Evolutionary conservation across 2,329 filamentous ascomycete genomes (phyloP).

Genomic region (Microsporum canis): DNA sequence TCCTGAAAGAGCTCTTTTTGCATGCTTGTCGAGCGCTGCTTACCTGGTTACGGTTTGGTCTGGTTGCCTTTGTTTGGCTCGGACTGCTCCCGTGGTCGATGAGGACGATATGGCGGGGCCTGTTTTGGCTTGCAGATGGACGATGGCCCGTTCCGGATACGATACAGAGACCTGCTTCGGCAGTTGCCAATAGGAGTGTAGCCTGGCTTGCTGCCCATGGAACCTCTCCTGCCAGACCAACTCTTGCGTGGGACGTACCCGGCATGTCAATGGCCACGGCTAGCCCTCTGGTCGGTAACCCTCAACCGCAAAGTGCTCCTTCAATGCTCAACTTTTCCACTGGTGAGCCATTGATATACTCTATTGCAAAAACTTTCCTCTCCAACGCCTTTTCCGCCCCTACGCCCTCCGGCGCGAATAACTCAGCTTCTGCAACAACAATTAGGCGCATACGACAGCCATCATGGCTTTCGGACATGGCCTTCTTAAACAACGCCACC

Average conservation of each 20-base stretch:
- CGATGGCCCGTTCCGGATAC: constrained; percentile 41
- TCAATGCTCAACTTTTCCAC: constrained; percentile 33
- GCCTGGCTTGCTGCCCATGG: constrained; percentile 20
- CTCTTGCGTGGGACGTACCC: constrained; percentile 18
- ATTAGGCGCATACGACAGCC: constrained; percentile 31
- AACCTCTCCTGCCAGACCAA: constrained; percentile 17
- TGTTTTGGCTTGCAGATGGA: constrained; percentile 89
- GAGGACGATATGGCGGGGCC: constrained; percentile 78
- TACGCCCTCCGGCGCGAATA: constrained; percentile 22
- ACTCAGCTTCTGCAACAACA: constrained; percentile 15
- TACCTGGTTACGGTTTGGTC: constrained; percentile 63
- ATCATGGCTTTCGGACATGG: constrained; percentile 48
- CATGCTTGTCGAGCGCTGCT: constrained; percentile 61
- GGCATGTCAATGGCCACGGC: constrained; percentile 17
- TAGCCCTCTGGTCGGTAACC: constrained; percentile 19
- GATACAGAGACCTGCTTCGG: constrained; percentile 14
- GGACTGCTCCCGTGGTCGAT: constrained; percentile 81
- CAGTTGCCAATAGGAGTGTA: constrained; percentile 14
- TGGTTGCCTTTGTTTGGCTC: constrained; percentile 82
- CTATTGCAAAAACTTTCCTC: constrained; percentile 36
- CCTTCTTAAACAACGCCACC: constrained; percentile 48
- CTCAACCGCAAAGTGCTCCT: constrained; percentile 27
- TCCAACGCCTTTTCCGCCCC: constrained; percentile 24
- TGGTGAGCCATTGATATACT: constrained; percentile 37
- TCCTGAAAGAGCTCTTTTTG: constrained; percentile 63